Base-by-base conservation (phyloP, 164 flowering plant species). In the Piper longum region DNA sequence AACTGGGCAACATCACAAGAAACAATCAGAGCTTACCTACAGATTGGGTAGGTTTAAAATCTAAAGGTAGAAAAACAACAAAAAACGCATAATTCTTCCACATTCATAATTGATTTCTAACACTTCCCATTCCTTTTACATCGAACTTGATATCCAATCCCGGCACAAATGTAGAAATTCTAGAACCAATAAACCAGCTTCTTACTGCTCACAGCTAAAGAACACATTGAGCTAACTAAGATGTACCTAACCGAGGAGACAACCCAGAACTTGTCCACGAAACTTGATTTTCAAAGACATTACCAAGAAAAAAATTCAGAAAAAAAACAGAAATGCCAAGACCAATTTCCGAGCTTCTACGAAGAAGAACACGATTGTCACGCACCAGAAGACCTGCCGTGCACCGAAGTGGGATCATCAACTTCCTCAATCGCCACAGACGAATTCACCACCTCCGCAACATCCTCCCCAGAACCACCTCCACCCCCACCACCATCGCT, bases 401-500 rank as follows among this genome's bases (percentile, higher is more conserved):
- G 19, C 17, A 26, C 7, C 4, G 59, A 56, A 5, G 39, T 56
- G 16, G 19, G 39, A 1, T 56, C 59, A 48, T 48, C 52, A 12
- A 48, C 52, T 59, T 19, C 42, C 7, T 39, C 41, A 19, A 26
- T 19, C 2, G 19, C 19, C 19, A 19, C 41, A 14, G 16, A 19
- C 43, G n/a, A 26, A 5, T 6, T 42, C 16, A 26, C 66, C 48
- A 54, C 41, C 65, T 16, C 57, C 14, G n/a, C 56, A 4, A 9
- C 40, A 17, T 52, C 57, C 65, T 8, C 7, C 43, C 7, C 16
- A 41, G 57, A 62, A 51, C 16, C 39, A 11, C 42, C 55, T 9
- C 16, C 61, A 39, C 66, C 39, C n/a, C 41, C 65, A 39, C 57
- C 17, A 19, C 65, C 42, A 40, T 14, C 44, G 36, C 57, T 57